phyloP scores from a whole-genome alignment of 164 flowering plant species.

The Macadamia tetraphylla region DNA sequence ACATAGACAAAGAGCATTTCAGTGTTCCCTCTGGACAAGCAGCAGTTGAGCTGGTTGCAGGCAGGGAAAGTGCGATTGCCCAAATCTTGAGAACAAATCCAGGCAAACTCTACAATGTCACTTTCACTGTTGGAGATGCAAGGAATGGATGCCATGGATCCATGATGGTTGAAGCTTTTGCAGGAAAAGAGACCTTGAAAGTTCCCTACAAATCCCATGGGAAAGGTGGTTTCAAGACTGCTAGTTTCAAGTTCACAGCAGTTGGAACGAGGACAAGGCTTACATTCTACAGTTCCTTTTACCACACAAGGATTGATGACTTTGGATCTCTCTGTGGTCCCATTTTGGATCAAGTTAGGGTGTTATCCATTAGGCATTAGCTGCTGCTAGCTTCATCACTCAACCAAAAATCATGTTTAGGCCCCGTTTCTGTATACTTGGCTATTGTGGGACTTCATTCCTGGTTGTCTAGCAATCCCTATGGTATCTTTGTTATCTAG shows the following conservation, averaged over 20 bases:
- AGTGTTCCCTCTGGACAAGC: slow-evolving; percentile 56
- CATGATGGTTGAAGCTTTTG: slow-evolving; percentile 90
- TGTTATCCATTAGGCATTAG: slow-evolving; percentile 22
- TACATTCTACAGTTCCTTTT: slow-evolving; percentile 80
- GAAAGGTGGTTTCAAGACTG: slow-evolving; percentile 45
- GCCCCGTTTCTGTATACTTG: not conserved
- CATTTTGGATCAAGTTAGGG: slow-evolving; percentile 65
- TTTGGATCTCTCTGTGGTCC: slow-evolving; percentile 86
- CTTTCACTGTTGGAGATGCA: slow-evolving; percentile 74
- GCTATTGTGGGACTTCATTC: not conserved
- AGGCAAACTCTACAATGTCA: slow-evolving; percentile 45
- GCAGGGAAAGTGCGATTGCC: slow-evolving; percentile 87
- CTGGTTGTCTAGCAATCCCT: too few species aligned
- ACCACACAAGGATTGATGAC: slow-evolving; percentile 68
- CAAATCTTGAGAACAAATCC: slow-evolving; percentile 67
- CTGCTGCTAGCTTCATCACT: not conserved
- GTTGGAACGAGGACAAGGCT: slow-evolving; percentile 50
- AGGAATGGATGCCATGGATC: slow-evolving; percentile 83
- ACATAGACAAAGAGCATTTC: slow-evolving; percentile 71
- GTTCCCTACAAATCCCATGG: slow-evolving; percentile 63
- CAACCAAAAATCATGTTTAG: not conserved
- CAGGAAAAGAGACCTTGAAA: slow-evolving; percentile 51
- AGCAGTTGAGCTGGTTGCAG: slow-evolving; percentile 86
- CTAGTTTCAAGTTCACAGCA: slow-evolving; percentile 58
- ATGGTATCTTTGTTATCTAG: too few species aligned